These are phyloP conservation scores for Scenedesmus sp. DNA, from an alignment of 163 green algal species.

Conservation along the genomic window DNA sequence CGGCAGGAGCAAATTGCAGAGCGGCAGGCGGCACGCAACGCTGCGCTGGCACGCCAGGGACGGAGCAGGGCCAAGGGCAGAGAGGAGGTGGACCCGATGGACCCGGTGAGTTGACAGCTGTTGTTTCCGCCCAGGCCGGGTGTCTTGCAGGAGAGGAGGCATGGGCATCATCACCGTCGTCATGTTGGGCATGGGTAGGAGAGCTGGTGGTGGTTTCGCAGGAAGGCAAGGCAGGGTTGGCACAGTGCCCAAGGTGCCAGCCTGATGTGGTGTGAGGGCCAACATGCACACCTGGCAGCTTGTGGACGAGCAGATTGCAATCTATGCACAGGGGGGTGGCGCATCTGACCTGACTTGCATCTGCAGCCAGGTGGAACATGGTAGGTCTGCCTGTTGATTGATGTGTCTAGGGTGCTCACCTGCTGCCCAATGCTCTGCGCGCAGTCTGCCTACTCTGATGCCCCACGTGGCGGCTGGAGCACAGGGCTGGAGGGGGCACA, in stretches of 20 bases:
- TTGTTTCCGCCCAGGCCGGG: too few relatives aligned
- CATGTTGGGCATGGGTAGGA: too few relatives aligned
- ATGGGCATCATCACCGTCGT: background rate
- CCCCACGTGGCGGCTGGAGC: conserved; percentile 79
- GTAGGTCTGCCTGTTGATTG: background rate
- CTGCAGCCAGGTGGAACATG: background rate
- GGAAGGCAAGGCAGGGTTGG: background rate
- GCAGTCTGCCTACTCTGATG: conserved; percentile 89
- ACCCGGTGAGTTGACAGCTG: conserved; percentile 73
- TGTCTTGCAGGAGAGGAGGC: background rate
- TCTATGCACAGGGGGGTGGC: background rate
- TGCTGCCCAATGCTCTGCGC: background rate
- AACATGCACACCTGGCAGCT: background rate
- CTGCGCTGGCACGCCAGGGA: conserved; percentile 13
- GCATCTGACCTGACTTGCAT: background rate
- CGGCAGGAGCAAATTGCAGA: conserved; percentile 63
- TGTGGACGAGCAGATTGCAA: background rate
- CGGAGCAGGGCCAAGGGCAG: conserved; percentile 11
- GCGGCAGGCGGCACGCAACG: conserved; percentile 62
- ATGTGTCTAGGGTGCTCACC: background rate
- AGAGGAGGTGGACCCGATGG: conserved; percentile 85
- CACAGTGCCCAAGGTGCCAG: background rate
- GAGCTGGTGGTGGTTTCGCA: background rate
- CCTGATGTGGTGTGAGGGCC: background rate
- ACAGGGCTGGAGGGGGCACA: conserved; percentile 79